A percentile compares a stretch with the other conserved stretches of the same genome.
Evolutionary conservation across 2,329 filamentous ascomycete species (phyloP).

Genomic region (Drechslerella stenobrocha): DNA sequence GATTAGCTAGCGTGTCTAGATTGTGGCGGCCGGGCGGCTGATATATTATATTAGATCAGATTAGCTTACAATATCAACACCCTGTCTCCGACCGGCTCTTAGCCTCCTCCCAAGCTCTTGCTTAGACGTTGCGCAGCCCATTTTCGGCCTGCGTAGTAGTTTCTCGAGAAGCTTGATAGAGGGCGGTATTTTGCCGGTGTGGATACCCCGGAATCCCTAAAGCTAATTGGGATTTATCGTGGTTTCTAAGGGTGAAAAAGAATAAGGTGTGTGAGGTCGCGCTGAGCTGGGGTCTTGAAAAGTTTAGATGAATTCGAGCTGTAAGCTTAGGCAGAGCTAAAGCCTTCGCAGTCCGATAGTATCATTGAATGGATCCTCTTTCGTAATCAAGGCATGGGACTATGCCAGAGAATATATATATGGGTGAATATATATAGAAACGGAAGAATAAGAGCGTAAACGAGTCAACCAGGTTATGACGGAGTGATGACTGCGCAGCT

Average conservation of each 20-base stretch:
- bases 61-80: constrained; percentile 38
- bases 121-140: constrained; percentile 44
- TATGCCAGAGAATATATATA: no score
- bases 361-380: constrained; percentile 18
- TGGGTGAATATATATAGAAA: constrained; percentile 27
- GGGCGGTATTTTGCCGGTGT: constrained; percentile 35
- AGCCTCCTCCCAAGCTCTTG: constrained; percentile 22
- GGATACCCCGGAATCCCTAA: constrained; percentile 6
- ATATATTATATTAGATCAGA: not conserved
- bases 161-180: constrained; percentile 27
- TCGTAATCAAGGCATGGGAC: constrained; percentile 7
- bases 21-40: no score
- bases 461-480: not conserved
- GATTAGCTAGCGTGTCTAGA: not conserved
- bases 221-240: no score
- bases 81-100: constrained; percentile 21
- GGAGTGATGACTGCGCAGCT: not conserved
- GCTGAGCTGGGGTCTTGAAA: not conserved
- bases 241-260: not conserved
- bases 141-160: constrained; percentile 29
- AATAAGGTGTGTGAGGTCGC: not conserved
- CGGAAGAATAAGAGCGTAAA: not conserved
- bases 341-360: constrained; percentile 17
- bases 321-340: constrained; percentile 10
- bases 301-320: not conserved